A percentile compares a stretch with the other conserved stretches of the same genome.
Evolutionary conservation across 805 yeast genomes (phyloP).

Genomic region (Kuraishia piskuri): DNA sequence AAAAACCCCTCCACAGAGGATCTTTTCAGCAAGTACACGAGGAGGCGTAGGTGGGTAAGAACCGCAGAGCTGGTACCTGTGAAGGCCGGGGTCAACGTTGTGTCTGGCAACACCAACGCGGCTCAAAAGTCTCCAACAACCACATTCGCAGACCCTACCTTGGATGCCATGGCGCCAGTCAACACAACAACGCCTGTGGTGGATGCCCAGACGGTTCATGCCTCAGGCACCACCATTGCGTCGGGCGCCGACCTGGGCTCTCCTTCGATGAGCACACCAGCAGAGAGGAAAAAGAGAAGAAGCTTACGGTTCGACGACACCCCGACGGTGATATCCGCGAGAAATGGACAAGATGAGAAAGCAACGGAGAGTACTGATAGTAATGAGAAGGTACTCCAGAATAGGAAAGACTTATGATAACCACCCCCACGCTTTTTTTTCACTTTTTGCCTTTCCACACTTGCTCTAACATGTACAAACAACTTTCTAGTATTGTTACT

Average conservation of each 20-base stretch:
- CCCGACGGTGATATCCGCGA: conserved; percentile 10
- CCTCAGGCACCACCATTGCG: not conserved
- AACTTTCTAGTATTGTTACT: not conserved
- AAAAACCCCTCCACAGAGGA: conserved; percentile 83
- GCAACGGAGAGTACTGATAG: not conserved
- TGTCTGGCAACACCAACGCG: not conserved
- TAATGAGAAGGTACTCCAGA: not conserved
- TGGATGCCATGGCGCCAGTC: not conserved
- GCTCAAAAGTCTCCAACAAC: not conserved
- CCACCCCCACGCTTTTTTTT: too few relatives aligned
- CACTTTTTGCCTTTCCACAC: too few relatives aligned
- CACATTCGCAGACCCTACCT: not conserved
- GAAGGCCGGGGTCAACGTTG: not conserved
- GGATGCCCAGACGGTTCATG: not conserved
- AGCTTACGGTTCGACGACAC: conserved; percentile 18
- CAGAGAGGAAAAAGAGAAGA: conserved; percentile 13
- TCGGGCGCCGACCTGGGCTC: not conserved
- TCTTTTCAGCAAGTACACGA: conserved; percentile 80
- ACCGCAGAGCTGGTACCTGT: conserved; percentile 71
- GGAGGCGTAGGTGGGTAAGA: conserved; percentile 93
- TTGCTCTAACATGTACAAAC: not conserved
- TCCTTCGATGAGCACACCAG: not conserved
- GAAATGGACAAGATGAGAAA: not conserved
- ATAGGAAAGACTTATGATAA: not conserved
- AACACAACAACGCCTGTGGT: not conserved